Percentiles rank a stretch among this genome's conserved stretches.
phyloP scores from a whole-genome alignment of 148 eudicot species.

The Camellia granthamiana region DNA sequence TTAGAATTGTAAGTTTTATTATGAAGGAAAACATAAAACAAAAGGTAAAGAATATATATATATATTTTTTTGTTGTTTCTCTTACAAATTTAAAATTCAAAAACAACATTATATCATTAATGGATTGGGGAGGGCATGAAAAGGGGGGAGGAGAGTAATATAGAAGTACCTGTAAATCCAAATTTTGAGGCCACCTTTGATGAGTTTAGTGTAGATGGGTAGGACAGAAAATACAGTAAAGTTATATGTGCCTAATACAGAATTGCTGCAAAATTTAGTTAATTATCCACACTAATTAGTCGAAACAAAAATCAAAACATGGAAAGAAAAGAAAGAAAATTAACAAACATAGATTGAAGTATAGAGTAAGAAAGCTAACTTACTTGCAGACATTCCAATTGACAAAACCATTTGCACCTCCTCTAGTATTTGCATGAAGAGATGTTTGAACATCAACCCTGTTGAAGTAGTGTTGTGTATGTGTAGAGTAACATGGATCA shows the following conservation, averaged over 20 bases:
- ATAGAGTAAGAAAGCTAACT: slow-evolving; percentile 9
- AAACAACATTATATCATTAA: too few relatives aligned
- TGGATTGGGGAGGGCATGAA: too few relatives aligned
- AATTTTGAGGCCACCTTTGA: slow-evolving; percentile 58
- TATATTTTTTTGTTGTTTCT: too few relatives aligned
- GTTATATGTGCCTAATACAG: slow-evolving; percentile 32
- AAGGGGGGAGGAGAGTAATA: background rate
- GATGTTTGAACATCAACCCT: slow-evolving; percentile 56
- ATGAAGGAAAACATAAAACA: too few relatives aligned
- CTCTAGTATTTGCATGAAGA: slow-evolving; percentile 39
- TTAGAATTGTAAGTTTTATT: too few relatives aligned
- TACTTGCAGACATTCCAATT: slow-evolving; percentile 62
- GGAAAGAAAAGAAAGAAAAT: background rate
- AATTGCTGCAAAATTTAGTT: slow-evolving; percentile 27
- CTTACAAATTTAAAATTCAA: too few relatives aligned
- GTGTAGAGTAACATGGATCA: slow-evolving; percentile 60
- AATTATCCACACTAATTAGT: background rate
- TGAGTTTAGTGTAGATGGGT: slow-evolving; percentile 56
- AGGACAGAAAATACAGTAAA: slow-evolving; percentile 38
- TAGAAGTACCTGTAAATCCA: slow-evolving; percentile 65
- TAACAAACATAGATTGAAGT: background rate
- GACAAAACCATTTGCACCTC: slow-evolving; percentile 17
- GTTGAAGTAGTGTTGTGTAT: slow-evolving; percentile 45
- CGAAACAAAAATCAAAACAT: too few relatives aligned
- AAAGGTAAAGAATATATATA: too few relatives aligned